Base-by-base conservation (phyloP, 257 asterid genomes). In the Cynanchum wilfordii region DNA sequence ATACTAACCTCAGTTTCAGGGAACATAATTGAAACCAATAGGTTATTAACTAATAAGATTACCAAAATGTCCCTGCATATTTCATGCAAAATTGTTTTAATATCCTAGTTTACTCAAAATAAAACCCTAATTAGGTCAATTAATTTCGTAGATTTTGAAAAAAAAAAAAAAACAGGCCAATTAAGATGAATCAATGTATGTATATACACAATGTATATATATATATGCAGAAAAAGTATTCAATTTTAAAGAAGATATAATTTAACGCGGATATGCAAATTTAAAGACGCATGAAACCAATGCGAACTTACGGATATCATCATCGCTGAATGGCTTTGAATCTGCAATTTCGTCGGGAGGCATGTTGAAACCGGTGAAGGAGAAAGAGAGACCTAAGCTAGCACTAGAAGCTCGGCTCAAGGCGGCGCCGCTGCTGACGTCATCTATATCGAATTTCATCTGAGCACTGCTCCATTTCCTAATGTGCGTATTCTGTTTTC, bases 391-490 rank as follows among this genome's bases (percentile, higher is more conserved):
- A 38, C 98, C 98, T 67, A 92, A 74, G 82, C 99, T 95, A 60
- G 99, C 99, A 77, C 98, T 92, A 24, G 99, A 92, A 33, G 98
- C 99, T 54, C 99, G 79, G 80, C 99, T 95, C 80, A 95, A 20
- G 67, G 97, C 98, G 49, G 98, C 99, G 38, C 98, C 94, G 75
- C 96, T 90, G 84, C 76, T 87, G 78, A 95, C 77, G 56, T 95
- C 99, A 16, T 95, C 98, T 3, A 87, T 13, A 74, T 95, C 99
- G 75, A 87, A 80, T 5, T 92, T 95, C 89, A 95, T 59, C 75
- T 95, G 99, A 0, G 96, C 97, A 60, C 99, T 95, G 42, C 96
- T 90, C 77, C 97, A 81, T 82, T 95, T 95, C 76, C 97, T 78
- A 77, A 90, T 92, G 85, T 89, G 97, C 0, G 89, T 78, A 51